Base-by-base conservation (phyloP, 441 rosid genomes). In the Pelargonium cotyledonis region DNA sequence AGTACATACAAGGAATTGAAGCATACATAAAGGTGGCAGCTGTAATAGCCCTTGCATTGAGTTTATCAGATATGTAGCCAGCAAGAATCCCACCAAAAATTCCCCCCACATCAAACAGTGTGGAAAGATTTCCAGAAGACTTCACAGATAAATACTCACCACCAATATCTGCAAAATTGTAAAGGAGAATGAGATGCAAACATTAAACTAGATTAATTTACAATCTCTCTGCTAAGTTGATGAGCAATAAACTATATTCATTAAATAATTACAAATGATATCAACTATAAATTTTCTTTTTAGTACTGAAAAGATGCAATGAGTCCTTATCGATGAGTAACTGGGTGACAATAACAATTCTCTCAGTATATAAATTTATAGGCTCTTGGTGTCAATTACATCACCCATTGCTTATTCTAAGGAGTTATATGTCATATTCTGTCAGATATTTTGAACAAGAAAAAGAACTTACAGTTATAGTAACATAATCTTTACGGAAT, bases 41-140 rank as follows among this genome's bases (percentile, higher is more conserved):
- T 5, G 96, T 87, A 10, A 78, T 87, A 1, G 98, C 97, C 55
- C 95, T 80, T 14, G 96, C 96, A 63, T 78, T 82, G 67, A 88
- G 91, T 70, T 84, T 91, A 72, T 94, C 98, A 0, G 98, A 94
- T 63, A 88, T 76, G 73, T 94, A 88, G 21, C 97, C 96, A 1
- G 93, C 95, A 60, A 91, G 86, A 68, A 91, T 78, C 68, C 97
- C 98, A 61, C 97, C 97, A 65, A 80, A 75, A 44, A 91, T 94
- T 60, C 97, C 92, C 73, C 96, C 94, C 21, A 86, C 89, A 68
- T 90, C 96, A 67, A 90, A 90, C 51, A 90, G 72, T 6, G 98
- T 89, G 1, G 96, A 91, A 38, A 94, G 88, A 73, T 91, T 91
- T 74, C 98, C 96, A 15, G 97, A 96, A 64, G 96, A 85, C 72